A percentile compares a stretch with the other conserved stretches of the same genome.
Evolutionary conservation across 2,329 filamentous ascomycete genomes (phyloP).

Genomic region (Talaromyces pinophilus): DNA sequence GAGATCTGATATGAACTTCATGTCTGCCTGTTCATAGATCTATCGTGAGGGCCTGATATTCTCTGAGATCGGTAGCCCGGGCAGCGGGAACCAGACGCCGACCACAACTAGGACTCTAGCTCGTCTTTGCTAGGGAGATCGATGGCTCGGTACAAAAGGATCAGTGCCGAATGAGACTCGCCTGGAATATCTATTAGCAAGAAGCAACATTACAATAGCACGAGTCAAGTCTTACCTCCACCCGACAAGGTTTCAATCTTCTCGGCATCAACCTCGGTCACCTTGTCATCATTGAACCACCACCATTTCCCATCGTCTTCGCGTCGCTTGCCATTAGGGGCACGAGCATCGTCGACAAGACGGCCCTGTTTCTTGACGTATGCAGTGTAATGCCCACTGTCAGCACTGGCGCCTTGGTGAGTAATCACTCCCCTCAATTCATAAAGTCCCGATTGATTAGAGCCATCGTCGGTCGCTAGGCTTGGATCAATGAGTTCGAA

Average conservation of each 20-base stretch:
- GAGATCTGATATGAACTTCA: neutral
- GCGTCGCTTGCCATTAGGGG: constrained; percentile 65
- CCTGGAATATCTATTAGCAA: constrained; percentile 36
- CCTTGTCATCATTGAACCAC: constrained; percentile 99
- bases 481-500: constrained; percentile 73
- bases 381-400: constrained; percentile 96
- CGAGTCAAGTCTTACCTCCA: constrained; percentile 62
- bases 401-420: constrained; percentile 93
- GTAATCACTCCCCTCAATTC: constrained; percentile 93
- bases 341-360: constrained; percentile 64
- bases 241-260: constrained; percentile 89
- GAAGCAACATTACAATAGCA: neutral
- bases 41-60: neutral
- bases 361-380: constrained; percentile 89
- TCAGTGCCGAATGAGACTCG: constrained; percentile 54
- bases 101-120: constrained; percentile 12
- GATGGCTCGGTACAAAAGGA: constrained; percentile 54
- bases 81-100: neutral
- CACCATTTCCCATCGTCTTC: constrained; percentile 96
- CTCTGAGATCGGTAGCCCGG: neutral
- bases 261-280: constrained; percentile 84
- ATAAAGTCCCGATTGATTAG: constrained; percentile 93
- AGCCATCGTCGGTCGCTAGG: constrained; percentile 73
- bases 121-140: constrained; percentile 50
- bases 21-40: neutral